These are phyloP conservation scores for Pseudogymnoascus sp. DNA, from an alignment of 2,329 filamentous ascomycete genomes.

Conservation along the genomic window DNA sequence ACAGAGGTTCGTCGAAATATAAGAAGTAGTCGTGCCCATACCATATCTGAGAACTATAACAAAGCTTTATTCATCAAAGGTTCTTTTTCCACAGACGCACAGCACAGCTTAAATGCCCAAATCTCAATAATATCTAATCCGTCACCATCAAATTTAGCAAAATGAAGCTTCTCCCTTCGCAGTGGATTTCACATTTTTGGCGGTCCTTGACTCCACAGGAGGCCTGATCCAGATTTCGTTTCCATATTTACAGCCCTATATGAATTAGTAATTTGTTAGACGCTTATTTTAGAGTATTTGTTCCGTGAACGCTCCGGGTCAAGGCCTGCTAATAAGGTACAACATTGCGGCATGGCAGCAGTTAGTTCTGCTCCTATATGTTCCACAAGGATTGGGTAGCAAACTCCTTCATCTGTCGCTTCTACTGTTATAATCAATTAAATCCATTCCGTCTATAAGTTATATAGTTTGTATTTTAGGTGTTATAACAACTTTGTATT, in stretches of 20 bases:
- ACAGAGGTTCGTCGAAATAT: not conserved
- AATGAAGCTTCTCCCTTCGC: not conserved
- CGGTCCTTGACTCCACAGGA: not conserved
- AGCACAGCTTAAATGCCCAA: not conserved
- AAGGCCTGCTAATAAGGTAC: not conserved
- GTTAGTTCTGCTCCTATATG: not conserved
- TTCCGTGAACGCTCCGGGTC: too few relatives aligned
- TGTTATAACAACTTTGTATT: not conserved
- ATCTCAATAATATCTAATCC: not conserved
- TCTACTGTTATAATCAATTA: not conserved
- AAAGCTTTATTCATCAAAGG: not conserved
- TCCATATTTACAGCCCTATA: not conserved
- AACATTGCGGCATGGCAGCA: not conserved
- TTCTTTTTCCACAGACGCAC: not conserved
- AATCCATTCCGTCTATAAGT: not conserved
- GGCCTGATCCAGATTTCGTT: not conserved
- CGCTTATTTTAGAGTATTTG: not conserved
- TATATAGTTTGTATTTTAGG: not conserved
- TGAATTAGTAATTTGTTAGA: not conserved
- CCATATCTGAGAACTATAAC: not conserved
- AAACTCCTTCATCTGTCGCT: not conserved
- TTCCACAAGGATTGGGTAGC: not conserved
- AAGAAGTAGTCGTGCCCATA: not conserved
- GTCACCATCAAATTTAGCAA: not conserved
- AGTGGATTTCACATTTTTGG: not conserved